Evolutionary conservation across 1,284 basidiomycete species (phyloP).

Genomic region (Coriolopsis trogii): DNA sequence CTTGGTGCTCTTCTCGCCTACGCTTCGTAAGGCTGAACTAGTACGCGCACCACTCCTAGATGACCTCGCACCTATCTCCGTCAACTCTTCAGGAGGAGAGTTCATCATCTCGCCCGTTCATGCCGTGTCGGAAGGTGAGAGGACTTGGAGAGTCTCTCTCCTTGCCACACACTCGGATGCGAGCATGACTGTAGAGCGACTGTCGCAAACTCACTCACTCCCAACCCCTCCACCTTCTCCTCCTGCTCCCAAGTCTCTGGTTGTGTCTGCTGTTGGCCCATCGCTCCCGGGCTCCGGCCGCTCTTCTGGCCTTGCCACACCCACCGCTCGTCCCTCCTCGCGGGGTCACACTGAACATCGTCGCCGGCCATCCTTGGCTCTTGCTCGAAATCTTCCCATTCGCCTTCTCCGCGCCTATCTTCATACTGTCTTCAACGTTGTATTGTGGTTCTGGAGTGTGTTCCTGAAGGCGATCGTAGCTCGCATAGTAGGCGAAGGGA

Average conservation of each 20-base stretch:
- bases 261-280: too few species aligned
- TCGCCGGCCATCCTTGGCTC: slow-evolving; percentile 3
- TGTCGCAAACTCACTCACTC: slow-evolving; percentile 4
- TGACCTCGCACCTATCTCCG: background rate
- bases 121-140: background rate
- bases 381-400: slow-evolving; percentile 9
- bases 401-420: slow-evolving; percentile 17
- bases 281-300: too few species aligned
- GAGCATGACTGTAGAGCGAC: background rate
- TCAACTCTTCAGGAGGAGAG: slow-evolving; percentile 7
- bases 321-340: too few species aligned
- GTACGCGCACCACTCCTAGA: background rate
- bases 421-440: slow-evolving; percentile 19
- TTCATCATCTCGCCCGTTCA: slow-evolving; percentile 7
- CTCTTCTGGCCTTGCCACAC: too few species aligned
- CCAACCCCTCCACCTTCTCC: slow-evolving; percentile 30
- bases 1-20: slow-evolving; percentile 9
- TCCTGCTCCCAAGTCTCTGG: slow-evolving; percentile 4
- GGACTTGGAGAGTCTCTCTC: slow-evolving; percentile 1
- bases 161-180: slow-evolving; percentile 7
- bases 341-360: background rate
- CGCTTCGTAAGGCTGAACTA: background rate
- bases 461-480: slow-evolving; percentile 10
- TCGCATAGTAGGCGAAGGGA: slow-evolving; percentile 13
- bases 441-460: slow-evolving; percentile 22